Base-by-base conservation (phyloP, 164 flowering plant species). In the Hamamelis virginiana region DNA sequence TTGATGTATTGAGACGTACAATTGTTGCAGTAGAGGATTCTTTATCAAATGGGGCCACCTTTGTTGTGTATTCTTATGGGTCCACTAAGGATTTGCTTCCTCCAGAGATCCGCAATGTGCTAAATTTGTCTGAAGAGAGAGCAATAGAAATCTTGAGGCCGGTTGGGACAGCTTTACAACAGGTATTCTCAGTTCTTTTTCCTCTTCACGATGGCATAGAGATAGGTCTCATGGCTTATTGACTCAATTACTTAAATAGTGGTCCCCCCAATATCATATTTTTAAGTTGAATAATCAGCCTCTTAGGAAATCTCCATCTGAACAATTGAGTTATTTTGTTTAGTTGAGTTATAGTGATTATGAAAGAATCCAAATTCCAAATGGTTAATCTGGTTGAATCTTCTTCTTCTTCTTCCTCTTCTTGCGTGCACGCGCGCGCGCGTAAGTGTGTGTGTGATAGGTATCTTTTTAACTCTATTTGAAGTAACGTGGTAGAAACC, bases 1-100 rank as follows among this genome's bases (percentile, higher is more conserved):
- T 87, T 71, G 83, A 89, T 77, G 57, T 75, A 60, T 72, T 94
- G 75, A 88, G 97, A 74, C 65, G 51, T 26, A 59, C 79, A 62
- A 76, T 92, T 73, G 73, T 87, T 48, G 60, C 76, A 23, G 81
- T 80, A 52, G 97, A 89, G 81, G 82, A 83, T 69, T 85, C 81
- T 66, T 50, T 89, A 27, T 64, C 79, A 23, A 80, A 80, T 62
- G 95, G 89, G 38, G 79, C 80, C 44, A 77, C 72, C 19, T 75
- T 70, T 70, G 72, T 85, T 68, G 77, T 76, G 57, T 82, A 77
- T 70, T 86, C 84, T 56, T 92, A 88, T 77, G 85, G 83, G 15
- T 82, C 85, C 57, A 82, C 83, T 43, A 94, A 91, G 77, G 84
- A 79, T 41, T 59, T 76, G 38, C 92, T 92, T 75, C 97, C 98